A percentile compares a stretch with the other conserved stretches of the same genome.
phyloP scores from a whole-genome alignment of 768 basidiomycete species.

The Piloderma croceum region DNA sequence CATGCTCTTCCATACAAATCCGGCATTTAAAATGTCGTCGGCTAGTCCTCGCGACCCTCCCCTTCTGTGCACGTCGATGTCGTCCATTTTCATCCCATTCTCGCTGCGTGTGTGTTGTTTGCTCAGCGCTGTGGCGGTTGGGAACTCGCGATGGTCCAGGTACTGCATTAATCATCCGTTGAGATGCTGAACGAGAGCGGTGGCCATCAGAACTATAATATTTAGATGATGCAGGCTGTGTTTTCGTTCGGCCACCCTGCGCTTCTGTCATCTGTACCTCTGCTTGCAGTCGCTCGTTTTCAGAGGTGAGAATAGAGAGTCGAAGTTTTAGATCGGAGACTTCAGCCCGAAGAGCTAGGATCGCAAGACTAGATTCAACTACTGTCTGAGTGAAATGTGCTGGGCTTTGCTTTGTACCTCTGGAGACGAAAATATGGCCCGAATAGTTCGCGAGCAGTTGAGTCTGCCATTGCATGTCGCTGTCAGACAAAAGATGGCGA shows the following conservation, averaged over 20 bases:
- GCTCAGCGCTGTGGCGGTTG: too few relatives aligned
- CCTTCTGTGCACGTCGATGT: too few relatives aligned
- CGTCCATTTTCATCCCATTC: too few relatives aligned
- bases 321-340: constrained; percentile 31
- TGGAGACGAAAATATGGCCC: constrained; percentile 48
- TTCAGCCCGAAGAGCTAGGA: constrained; percentile 39
- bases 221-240: too few relatives aligned
- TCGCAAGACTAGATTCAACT: constrained; percentile 45
- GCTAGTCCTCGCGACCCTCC: too few relatives aligned
- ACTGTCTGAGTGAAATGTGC: constrained; percentile 29
- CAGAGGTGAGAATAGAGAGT: constrained; percentile 21
- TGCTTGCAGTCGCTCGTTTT: constrained; percentile 21
- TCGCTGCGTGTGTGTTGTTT: too few relatives aligned
- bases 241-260: too few relatives aligned
- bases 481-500: constrained; percentile 34
- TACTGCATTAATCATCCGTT: too few relatives aligned
- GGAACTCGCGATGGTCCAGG: too few relatives aligned
- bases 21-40: too few relatives aligned
- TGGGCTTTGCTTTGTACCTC: constrained; percentile 10
- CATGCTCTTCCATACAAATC: constrained; percentile 49
- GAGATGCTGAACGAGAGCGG: too few relatives aligned
- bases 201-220: too few relatives aligned
- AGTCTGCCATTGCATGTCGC: constrained; percentile 55
- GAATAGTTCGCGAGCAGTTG: constrained; percentile 58
- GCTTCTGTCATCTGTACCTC: constrained; percentile 20